A percentile compares a stretch with the other conserved stretches of the same genome.
These are phyloP conservation scores for Eleusine coracana DNA, from an alignment of 176 grass and related monocot genomes.

Conservation along the genomic window DNA sequence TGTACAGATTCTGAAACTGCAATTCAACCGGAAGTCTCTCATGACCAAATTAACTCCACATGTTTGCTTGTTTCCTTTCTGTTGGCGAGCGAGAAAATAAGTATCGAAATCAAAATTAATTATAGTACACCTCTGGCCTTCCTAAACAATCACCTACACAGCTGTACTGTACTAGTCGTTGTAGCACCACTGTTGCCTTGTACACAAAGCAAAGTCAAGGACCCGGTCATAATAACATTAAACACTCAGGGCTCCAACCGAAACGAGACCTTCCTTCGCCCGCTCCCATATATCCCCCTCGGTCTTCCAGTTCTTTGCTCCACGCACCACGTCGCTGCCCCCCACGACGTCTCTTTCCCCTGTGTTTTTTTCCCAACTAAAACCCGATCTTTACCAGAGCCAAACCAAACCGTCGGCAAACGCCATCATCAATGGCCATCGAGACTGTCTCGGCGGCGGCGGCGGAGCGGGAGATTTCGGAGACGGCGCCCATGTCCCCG, in stretches of 20 bases:
- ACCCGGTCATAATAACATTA: background rate
- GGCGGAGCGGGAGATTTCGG: constrained; percentile 8
- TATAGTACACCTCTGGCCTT: background rate
- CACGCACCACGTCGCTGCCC: constrained; percentile 5
- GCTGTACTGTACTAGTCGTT: background rate
- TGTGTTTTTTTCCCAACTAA: constrained; percentile 8
- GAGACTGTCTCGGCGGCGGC: background rate
- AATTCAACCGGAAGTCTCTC: no score
- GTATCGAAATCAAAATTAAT: no score
- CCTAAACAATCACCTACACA: background rate
- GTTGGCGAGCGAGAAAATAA: no score
- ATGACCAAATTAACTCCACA: no score
- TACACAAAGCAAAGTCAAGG: constrained; percentile 18
- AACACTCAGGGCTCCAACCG: background rate
- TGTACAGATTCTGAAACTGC: no score
- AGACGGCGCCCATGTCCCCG: constrained; percentile 34
- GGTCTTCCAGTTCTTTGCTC: background rate
- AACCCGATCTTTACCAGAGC: constrained; percentile 20
- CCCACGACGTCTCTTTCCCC: constrained; percentile 7
- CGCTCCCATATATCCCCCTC: constrained; percentile 14
- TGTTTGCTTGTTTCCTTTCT: no score
- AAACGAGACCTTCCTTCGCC: background rate
- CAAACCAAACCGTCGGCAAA: constrained; percentile 1
- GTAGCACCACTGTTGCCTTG: constrained; percentile 17
- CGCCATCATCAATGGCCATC: constrained; percentile 30